Conservation (phyloP, 2,329 filamentous ascomycete species). For the Calonectria naviculata region DNA sequence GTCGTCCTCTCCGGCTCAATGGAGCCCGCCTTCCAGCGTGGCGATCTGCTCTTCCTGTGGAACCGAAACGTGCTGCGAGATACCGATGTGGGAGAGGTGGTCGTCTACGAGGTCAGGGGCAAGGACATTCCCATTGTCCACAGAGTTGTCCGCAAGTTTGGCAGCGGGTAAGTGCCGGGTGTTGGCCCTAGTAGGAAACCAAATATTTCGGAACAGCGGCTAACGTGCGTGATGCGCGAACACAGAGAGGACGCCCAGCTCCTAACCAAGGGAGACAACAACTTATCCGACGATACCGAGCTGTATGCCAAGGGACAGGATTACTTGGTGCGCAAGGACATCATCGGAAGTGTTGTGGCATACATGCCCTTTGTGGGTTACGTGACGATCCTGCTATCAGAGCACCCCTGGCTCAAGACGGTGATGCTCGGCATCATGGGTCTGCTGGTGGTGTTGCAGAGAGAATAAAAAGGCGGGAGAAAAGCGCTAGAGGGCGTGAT, state of each 20-base stretch:
- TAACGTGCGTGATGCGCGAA: slow-evolving; percentile 4
- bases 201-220: not conserved
- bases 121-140: slow-evolving; percentile 99
- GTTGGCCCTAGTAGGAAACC: not conserved
- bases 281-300: slow-evolving; percentile 91
- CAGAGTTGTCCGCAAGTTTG: slow-evolving; percentile 83
- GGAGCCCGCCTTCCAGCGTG: slow-evolving; percentile 85
- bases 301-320: slow-evolving; percentile 86
- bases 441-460: slow-evolving; percentile 88
- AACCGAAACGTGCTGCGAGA: slow-evolving; percentile 73
- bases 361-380: slow-evolving; percentile 97
- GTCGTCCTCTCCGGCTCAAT: slow-evolving; percentile 87
- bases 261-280: slow-evolving; percentile 98
- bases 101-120: slow-evolving; percentile 82
- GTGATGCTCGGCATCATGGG: slow-evolving; percentile 97
- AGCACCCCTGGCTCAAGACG: slow-evolving; percentile 97
- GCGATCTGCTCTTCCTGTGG: slow-evolving; percentile 82
- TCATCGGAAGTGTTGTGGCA: slow-evolving; percentile 91
- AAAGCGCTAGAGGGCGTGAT: not conserved
- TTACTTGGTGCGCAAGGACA: slow-evolving; percentile 87
- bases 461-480: slow-evolving; percentile 69
- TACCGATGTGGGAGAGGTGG: slow-evolving; percentile 67
- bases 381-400: slow-evolving; percentile 93
- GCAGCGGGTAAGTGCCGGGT: slow-evolving; percentile 58
- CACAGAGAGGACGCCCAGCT: slow-evolving; percentile 71